Evolutionary conservation across 2,329 filamentous ascomycete genomes (phyloP).

Genomic region (Claviceps sp.): DNA sequence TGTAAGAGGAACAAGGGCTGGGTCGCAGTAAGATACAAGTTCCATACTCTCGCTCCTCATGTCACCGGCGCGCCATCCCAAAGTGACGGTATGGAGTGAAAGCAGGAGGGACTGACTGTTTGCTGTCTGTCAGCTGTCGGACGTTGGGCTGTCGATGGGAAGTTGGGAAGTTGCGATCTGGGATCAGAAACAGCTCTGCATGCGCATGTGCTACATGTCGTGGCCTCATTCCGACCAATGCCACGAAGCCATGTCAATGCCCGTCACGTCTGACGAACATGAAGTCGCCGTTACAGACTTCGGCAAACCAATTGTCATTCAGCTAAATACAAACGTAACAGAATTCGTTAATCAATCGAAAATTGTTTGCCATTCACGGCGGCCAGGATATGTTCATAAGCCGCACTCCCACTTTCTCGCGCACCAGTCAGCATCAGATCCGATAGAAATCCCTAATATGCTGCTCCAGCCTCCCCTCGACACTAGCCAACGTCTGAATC

Average conservation of each 20-base stretch:
- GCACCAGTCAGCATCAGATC: background rate
- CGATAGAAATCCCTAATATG: background rate
- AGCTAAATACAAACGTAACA: background rate
- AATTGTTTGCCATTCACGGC: background rate
- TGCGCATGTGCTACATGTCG: background rate
- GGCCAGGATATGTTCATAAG: background rate
- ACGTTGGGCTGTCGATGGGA: background rate
- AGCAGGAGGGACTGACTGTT: constrained; percentile 7
- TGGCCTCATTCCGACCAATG: background rate
- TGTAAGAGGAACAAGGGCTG: background rate
- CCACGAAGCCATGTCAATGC: background rate
- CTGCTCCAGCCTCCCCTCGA: background rate
- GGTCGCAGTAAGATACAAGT: background rate
- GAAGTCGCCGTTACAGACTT: background rate
- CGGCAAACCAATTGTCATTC: background rate
- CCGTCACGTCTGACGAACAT: background rate
- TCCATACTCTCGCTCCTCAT: background rate
- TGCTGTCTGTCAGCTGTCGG: background rate
- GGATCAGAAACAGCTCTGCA: constrained; percentile 5
- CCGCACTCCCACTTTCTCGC: background rate
- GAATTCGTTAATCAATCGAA: constrained; percentile 1
- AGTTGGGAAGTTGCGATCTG: background rate
- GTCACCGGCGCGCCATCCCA: background rate
- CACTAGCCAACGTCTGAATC: background rate
- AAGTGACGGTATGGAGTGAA: constrained; percentile 1